phyloP scores from a whole-genome alignment of 2,329 filamentous ascomycete genomes.

The Sporothrix schenckii region DNA sequence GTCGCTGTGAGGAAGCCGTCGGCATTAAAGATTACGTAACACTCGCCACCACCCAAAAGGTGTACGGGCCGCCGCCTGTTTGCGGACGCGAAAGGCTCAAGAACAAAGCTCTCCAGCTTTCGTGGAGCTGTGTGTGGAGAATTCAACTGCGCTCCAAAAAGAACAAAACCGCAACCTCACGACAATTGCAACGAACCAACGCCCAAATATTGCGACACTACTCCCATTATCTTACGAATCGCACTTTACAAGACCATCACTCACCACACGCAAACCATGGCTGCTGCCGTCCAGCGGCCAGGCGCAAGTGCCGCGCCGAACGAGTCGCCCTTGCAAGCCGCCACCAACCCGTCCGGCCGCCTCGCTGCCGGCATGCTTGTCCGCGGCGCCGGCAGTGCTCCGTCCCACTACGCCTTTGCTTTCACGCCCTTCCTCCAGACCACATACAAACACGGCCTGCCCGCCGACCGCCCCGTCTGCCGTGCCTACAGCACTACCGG shows the following conservation, averaged over 20 bases:
- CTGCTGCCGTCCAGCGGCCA: slow-evolving; percentile 1
- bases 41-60: not conserved
- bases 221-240: not conserved
- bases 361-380: slow-evolving; percentile 57
- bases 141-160: not conserved
- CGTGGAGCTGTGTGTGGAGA: not conserved
- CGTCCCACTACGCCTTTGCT: slow-evolving; percentile 69
- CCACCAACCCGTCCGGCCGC: slow-evolving; percentile 39
- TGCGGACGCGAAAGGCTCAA: not conserved
- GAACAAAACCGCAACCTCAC: not conserved
- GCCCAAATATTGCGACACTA: not conserved
- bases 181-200: not conserved
- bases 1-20: too few relatives aligned
- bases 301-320: not conserved
- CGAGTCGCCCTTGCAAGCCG: not conserved
- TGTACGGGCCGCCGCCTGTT: slow-evolving; percentile 12
- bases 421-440: slow-evolving; percentile 84
- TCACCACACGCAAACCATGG: not conserved
- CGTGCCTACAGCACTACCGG: slow-evolving; percentile 73
- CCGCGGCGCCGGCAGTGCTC: slow-evolving; percentile 46
- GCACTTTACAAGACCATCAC: not conserved
- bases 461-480: slow-evolving; percentile 78
- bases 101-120: slow-evolving; percentile 17
- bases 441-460: slow-evolving; percentile 82
- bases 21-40: slow-evolving; percentile 1